Conservation (phyloP, 306 rosid genomes). For the Vigna unguiculata region DNA sequence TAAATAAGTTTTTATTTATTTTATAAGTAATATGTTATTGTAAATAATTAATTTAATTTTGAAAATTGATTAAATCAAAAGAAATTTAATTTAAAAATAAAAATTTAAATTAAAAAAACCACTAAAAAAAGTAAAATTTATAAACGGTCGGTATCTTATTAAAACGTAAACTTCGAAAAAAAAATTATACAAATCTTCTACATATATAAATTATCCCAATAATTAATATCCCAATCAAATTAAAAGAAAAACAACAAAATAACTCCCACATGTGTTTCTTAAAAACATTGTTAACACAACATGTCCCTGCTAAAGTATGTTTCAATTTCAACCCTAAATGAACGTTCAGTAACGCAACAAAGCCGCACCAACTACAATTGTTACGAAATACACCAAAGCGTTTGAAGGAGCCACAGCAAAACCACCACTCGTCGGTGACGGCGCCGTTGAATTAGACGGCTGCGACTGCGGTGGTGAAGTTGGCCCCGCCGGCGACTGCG, state of each 20-base stretch:
- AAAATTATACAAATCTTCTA: neutral
- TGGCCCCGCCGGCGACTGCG: neutral
- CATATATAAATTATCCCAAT: neutral
- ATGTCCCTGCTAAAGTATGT: neutral
- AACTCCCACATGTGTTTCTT: neutral
- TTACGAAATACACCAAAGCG: constrained; percentile 40
- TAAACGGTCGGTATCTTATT: neutral
- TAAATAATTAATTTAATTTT: no score
- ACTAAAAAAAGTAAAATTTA: neutral
- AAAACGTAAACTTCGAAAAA: neutral
- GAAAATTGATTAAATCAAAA: no score
- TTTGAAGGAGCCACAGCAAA: constrained; percentile 44
- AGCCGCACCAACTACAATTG: constrained; percentile 42
- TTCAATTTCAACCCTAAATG: constrained; percentile 20
- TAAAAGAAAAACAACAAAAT: neutral
- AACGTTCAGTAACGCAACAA: constrained; percentile 23
- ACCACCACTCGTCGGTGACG: constrained; percentile 1
- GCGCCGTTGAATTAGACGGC: constrained; percentile 23
- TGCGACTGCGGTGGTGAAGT: neutral
- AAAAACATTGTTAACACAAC: neutral
- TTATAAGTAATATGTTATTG: no score
- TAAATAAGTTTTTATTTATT: no score
- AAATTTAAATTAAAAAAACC: no score
- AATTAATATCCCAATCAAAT: neutral
- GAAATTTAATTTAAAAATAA: no score